Base-by-base conservation (phyloP, 1,139 yeast genomes). In the Debaryomyces fabryi region DNA sequence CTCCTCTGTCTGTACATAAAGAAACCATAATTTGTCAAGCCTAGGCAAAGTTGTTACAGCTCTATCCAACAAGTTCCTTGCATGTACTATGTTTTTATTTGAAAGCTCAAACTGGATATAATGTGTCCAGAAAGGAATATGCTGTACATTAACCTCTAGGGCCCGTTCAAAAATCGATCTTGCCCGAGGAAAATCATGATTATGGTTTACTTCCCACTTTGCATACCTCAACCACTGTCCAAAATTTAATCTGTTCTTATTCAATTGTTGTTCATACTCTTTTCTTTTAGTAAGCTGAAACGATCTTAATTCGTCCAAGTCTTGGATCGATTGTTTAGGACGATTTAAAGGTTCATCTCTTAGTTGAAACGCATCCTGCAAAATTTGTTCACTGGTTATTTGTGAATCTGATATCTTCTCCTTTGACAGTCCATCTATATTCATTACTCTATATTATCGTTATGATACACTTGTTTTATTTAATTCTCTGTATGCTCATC, bases 171-270 rank as follows among this genome's bases (percentile, higher is more conserved):
- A 88, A 10, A 93, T 76, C 0, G 97, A 89, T 49, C 98, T 71
- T 0, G 96, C 96, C 29, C 88, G 67, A 8, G 76, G 74, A 57
- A 81, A 76, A 60, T 93, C 97, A 50, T 83, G 85, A 58, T 74
- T 74, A 47, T 89, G 92, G 5, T 86, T 88, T 12, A 84, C 66
- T 64, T 93, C 99, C 83, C 93, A 90, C 52, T 79, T 82, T 1
- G 97, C 98, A 64, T 93, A 93, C 46, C 97, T 74, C 64, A 90
- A 76, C 98, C 98, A 93, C 62, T 92, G 96, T 3, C 91, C 87
- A 58, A 80, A 78, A 59, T 91, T 91, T 35, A 86, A 78, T 51
- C 96, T 72, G 62, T 93, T 92, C 57, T 93, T 78, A 56, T 95
- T 83, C 45, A 93, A 68, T 20, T 92, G 96, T 58, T 86, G 87